Base-by-base conservation (phyloP, 2,329 filamentous ascomycete genomes). In the Cercospora sp. region DNA sequence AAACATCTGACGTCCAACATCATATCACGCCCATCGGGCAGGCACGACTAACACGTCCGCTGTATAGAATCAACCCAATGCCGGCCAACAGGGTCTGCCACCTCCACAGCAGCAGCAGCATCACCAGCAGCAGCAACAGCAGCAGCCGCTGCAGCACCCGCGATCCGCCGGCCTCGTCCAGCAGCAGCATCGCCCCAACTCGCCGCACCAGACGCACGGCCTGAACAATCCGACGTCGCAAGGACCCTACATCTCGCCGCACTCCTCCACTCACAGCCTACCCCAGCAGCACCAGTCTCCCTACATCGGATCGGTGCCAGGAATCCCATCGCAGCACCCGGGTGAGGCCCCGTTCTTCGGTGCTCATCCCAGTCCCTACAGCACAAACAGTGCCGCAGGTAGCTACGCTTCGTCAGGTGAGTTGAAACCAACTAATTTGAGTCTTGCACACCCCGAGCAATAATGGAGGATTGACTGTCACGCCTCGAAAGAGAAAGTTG, bases 361-460 rank as follows among this genome's bases (percentile, higher is more conserved):
- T 77, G 87, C 90, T 67, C 91, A 95, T 78, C 88, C 91, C 71
- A 92, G 89, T 79, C 88, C 92, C 10, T 97, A 97, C 83, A 93
- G 90, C 82, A 90, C 92, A 65, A 89, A 91, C 74, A 92, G 90
- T 82, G 88, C 90, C 69, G 89, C 91, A 65, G 91, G 90, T 81
- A 91, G 91, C 82, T 97, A 97, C 81, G 90, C 92, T 72, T 92
- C 93, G 78, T 91, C 91, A 84, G 92, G 92, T 95, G 83, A 85
- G 90, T 85, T 62, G 63, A 73, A 70, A 70, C 68, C 68, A 62
- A 68, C 66, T 71, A 67, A 71, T 69, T 65, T 69, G 62, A 66
- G 61, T 65, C 60, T 43, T 58, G 55, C 24, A 63, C 34, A 66
- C 64, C 71, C 69, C 69, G 60, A 72, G 63, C 71, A 43, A 70